phyloP scores from a whole-genome alignment of 1,284 basidiomycete species.

The Pseudozyma sp. region DNA sequence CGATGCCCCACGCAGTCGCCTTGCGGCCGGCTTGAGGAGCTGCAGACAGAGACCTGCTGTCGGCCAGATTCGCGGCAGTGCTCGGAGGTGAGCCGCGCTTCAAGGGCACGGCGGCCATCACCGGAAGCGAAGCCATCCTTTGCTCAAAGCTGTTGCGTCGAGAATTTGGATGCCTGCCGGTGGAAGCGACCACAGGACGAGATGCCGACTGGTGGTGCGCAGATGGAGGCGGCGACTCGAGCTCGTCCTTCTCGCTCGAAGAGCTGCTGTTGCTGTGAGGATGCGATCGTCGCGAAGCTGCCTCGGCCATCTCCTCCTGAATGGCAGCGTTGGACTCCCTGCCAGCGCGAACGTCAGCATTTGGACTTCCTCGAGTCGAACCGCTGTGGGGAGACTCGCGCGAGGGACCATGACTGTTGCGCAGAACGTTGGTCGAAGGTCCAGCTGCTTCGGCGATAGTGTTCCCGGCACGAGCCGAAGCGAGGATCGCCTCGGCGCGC shows the following conservation, averaged over 20 bases:
- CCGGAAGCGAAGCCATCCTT: conserved; percentile 53
- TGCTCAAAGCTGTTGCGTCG: conserved; percentile 56
- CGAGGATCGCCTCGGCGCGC: conserved; percentile 56
- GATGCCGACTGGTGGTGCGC: conserved; percentile 12
- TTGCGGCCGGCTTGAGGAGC: conserved; percentile 29
- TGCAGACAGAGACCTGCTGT: conserved; percentile 11
- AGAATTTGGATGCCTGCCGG: conserved; percentile 19
- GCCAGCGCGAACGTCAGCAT: conserved; percentile 4
- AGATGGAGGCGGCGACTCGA: conserved; percentile 42
- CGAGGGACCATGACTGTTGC: conserved; percentile 24
- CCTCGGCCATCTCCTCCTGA: conserved; percentile 27
- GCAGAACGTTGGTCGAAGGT: conserved; percentile 13
- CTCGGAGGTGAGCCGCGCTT: conserved; percentile 43
- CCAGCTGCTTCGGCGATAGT: conserved; percentile 18
- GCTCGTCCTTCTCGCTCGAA: conserved; percentile 49
- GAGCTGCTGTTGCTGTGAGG: conserved; percentile 29
- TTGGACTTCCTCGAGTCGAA: conserved; percentile 28
- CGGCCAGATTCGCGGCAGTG: conserved; percentile 5
- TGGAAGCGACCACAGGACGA: conserved; percentile 13
- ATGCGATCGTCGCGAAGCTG: conserved; percentile 24
- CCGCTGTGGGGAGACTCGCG: conserved; percentile 23
- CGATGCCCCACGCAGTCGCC: conserved; percentile 48
- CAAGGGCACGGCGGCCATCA: conserved; percentile 52
- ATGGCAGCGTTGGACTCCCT: conserved; percentile 1
- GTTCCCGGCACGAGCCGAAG: conserved; percentile 30